Base-by-base conservation (phyloP, 805 yeast genomes). In the Wickerhamiella domercqiae region DNA sequence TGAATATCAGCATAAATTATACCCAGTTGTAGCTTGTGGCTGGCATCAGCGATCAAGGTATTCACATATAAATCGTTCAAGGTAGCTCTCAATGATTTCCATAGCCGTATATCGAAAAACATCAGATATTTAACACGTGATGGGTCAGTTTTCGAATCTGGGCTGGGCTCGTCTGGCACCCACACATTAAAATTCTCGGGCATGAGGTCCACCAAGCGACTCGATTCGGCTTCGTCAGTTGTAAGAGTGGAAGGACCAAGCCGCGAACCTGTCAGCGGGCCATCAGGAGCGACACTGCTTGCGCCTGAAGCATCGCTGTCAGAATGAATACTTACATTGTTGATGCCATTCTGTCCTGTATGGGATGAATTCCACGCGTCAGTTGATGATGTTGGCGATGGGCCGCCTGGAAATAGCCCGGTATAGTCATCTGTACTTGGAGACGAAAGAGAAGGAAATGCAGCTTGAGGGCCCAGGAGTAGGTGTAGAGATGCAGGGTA, bases 1-100 rank as follows among this genome's bases (percentile, higher is more conserved):
- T 87, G 87, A 0, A 83, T 62, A 47, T 83, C 93, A 31, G 83
- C 78, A 50, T 83, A 84, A 47, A 83, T 87, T 29, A 70, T 68
- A n/a, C 78, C 75, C 29, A 79, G 60, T n/a, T 75, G 52, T 21
- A 66, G 54, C 49, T 75, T 75, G 52, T 65, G 75, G 11, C 55
- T 59, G 35, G 66, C 55, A 48, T 74, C 74, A 11, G 81, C 70
- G 14, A 81, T 72, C 41, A 82, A 56, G 0, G 77, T 68, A 0
- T 75, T 65, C 29, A 78, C 68, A 50, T 72, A 77, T 40, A 81
- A 56, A 45, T 74, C 81, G 41, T 78, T 79, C 11, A 79, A 58
- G 5, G 62, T 54, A 0, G 60, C 49, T 32, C 94, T 63, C 4
- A 77, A 58, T 0, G 68, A 53, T 49, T 73, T 79, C 78, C 84